Percentiles rank a stretch among this genome's conserved stretches.
Conservation (phyloP, 129 eudicot genomes). For the Arctium minus region DNA sequence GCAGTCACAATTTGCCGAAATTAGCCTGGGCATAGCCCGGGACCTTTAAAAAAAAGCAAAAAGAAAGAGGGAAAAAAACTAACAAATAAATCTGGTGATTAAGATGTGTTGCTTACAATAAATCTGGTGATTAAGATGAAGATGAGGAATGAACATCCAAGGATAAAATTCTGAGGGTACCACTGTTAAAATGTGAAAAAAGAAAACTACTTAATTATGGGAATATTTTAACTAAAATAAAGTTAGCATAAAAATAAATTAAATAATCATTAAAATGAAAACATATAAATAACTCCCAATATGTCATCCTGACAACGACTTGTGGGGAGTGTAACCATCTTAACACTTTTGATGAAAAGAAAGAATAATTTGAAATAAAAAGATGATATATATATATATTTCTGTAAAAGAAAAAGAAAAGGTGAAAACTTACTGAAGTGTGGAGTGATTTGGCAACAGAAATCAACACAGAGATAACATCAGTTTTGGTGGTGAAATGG, state of each 20-base stretch:
- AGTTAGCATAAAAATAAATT: neutral
- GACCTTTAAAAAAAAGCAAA: neutral
- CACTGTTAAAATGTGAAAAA: conserved; percentile 30
- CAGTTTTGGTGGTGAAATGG: conserved; percentile 63
- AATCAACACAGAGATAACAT: conserved; percentile 52
- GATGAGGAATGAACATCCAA: conserved; percentile 55
- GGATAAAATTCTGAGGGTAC: conserved; percentile 52
- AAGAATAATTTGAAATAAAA: neutral
- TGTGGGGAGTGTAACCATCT: neutral
- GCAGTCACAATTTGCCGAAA: no score
- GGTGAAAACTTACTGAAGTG: conserved; percentile 44
- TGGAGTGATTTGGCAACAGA: conserved; percentile 51
- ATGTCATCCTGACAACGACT: conserved; percentile 21
- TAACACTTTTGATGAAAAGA: neutral
- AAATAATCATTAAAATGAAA: neutral
- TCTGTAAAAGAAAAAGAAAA: neutral
- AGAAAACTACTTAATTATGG: neutral
- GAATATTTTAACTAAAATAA: neutral
- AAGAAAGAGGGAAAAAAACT: neutral
- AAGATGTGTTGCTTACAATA: conserved; percentile 35
- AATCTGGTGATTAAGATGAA: conserved; percentile 45
- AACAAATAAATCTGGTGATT: neutral
- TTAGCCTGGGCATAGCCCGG: no score
- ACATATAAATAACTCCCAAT: neutral
- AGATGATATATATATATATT: neutral